Percentiles rank a stretch among this genome's conserved stretches.
These are phyloP conservation scores for Aspergillus sp. DNA, from an alignment of 2,329 filamentous ascomycete genomes.

Conservation along the genomic window DNA sequence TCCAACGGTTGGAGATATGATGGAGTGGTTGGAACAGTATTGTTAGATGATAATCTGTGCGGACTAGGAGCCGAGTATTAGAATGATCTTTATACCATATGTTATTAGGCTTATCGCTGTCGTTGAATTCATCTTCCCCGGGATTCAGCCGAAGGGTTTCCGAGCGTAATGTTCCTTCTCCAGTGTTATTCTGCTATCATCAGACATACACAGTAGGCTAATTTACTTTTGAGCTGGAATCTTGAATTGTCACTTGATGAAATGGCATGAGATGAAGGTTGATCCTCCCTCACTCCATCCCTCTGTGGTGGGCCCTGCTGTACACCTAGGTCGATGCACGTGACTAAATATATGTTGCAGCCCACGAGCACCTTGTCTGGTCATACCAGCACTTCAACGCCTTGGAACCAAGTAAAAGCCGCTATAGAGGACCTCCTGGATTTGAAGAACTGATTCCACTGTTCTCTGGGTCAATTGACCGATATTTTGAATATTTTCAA, in stretches of 20 bases:
- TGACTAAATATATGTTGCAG: too few species aligned
- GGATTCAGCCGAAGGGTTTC: background rate
- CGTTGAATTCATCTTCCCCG: background rate
- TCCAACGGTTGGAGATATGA: constrained; percentile 21
- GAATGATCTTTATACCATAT: background rate
- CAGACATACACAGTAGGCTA: too few species aligned
- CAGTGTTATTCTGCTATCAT: too few species aligned
- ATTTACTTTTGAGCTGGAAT: too few species aligned
- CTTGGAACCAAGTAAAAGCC: background rate
- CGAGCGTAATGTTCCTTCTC: background rate
- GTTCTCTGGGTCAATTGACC: background rate
- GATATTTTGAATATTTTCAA: constrained; percentile 6
- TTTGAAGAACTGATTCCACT: background rate
- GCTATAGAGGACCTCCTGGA: background rate
- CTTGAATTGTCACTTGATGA: too few species aligned
- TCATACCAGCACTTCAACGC: too few species aligned
- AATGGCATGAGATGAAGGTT: too few species aligned
- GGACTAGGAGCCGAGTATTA: background rate
- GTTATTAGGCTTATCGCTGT: background rate
- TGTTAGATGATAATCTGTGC: background rate
- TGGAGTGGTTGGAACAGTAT: constrained; percentile 15
- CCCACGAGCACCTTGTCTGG: too few species aligned
- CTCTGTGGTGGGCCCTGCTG: too few species aligned
- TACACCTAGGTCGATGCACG: too few species aligned
- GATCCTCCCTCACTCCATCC: too few species aligned